phyloP scores from a whole-genome alignment of 192 early-diverging fungal genomes.

The Podila verticillata region DNA sequence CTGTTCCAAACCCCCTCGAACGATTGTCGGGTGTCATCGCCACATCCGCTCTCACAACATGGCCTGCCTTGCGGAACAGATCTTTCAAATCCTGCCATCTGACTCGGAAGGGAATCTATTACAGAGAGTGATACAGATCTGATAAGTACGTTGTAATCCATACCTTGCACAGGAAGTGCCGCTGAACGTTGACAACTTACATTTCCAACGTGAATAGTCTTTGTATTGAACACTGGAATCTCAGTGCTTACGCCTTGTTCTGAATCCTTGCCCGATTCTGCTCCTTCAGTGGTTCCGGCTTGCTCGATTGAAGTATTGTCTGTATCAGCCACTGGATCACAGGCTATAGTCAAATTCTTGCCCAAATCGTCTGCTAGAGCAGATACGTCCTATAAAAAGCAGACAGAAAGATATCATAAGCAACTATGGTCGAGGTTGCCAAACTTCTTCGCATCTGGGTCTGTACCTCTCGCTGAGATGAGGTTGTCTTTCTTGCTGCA shows the following conservation, averaged over 20 bases:
- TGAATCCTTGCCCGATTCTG: background rate
- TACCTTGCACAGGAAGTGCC: background rate
- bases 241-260: background rate
- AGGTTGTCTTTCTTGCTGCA: constrained; percentile 2
- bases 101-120: constrained; percentile 75
- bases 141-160: background rate
- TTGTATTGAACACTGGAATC: background rate
- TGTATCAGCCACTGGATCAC: no score
- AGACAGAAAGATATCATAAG: background rate
- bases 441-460: background rate
- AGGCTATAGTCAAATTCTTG: background rate
- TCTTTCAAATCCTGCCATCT: constrained; percentile 81
- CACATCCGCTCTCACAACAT: constrained; percentile 74
- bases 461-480: constrained; percentile 12
- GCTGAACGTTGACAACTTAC: constrained; percentile 49
- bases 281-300: background rate
- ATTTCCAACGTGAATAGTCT: constrained; percentile 75
- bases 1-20: constrained; percentile 79
- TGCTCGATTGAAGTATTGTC: no score
- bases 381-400: background rate
- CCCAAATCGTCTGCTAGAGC: constrained; percentile 1
- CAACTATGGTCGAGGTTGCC: background rate
- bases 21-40: constrained; percentile 62
- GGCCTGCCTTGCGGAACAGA: constrained; percentile 75
- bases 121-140: background rate